Base-by-base conservation (phyloP, 164 flowering plant species). In the Berberis thunbergii region DNA sequence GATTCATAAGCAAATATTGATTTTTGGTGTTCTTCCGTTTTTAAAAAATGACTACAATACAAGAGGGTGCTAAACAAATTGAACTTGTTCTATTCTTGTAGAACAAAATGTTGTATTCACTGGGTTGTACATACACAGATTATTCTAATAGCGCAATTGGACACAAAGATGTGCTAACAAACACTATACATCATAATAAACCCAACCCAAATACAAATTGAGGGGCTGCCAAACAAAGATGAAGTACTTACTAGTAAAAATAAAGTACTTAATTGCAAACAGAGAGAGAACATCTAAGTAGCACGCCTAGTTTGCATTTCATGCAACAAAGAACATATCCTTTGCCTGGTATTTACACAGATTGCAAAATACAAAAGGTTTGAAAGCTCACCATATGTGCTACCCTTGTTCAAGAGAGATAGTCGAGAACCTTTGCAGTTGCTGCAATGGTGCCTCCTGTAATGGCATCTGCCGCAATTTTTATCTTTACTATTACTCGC, bases 381-480 rank as follows among this genome's bases (percentile, higher is more conserved):
- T 7, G 50, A 48, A 48, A 6, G 50, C 50, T 48, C 50, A 6
- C 4, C 7, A 7, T 6, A 6, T 7, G 9, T 45, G 10, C 7
- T 43, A 11, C 8, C 7, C 12, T 41, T 41, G 8, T 52, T 82
- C 78, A 83, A 10, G 81, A 74, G 38, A 81, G 80, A 67, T 81
- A 78, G 65, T 71, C 77, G 43, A 87, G 62, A 75, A 87, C 79
- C 72, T 74, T 80, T 39, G 84, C 73, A 66, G 88, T 89, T 57
- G 86, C 83, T 4, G 93, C 93, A 68, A 87, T 54, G n/a, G 84
- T 88, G 44, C 83, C 84, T 58, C 88, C 89, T 40, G 89, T 76
- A 54, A 87, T 80, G 52, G 89, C 85, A 72, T 80, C 80, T 7
- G 64, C 54, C 38, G 77, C 78, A 38, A 87, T 57, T 68, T 78